These are phyloP conservation scores for Eucalyptus curtisii DNA, from an alignment of 345 rosid genomes.

Conservation along the genomic window DNA sequence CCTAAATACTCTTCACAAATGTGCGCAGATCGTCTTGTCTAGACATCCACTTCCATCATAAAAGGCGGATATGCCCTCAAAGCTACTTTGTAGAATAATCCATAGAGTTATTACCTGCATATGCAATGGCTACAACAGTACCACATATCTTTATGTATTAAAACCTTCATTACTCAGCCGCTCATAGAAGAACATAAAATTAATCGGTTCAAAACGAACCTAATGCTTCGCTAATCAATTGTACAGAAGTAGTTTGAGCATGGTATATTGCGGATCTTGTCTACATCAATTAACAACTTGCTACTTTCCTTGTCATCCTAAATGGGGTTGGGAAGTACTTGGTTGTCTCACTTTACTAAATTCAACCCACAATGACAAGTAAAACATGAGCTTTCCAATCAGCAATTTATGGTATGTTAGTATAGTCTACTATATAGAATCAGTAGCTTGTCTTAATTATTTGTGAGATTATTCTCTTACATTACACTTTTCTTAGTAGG, in stretches of 20 bases:
- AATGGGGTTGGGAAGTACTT: background rate
- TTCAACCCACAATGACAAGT: background rate
- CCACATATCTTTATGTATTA: background rate
- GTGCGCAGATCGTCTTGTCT: background rate
- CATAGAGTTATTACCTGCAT: background rate
- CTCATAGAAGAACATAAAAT: background rate
- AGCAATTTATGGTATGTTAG: background rate
- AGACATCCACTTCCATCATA: background rate
- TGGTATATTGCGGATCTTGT: background rate
- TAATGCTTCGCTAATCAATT: background rate
- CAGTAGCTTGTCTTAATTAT: background rate
- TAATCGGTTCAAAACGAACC: background rate
- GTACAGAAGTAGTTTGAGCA: background rate
- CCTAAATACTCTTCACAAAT: background rate
- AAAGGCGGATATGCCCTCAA: background rate
- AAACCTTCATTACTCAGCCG: background rate
- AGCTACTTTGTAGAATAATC: background rate
- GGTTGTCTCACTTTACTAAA: background rate
- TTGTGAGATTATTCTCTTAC: background rate
- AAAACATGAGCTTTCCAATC: background rate
- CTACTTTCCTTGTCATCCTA: background rate
- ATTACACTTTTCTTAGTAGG: background rate
- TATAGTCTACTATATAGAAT: background rate
- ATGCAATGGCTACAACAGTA: background rate
- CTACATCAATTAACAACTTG: background rate